Evolutionary conservation across 495 filamentous ascomycete genomes (phyloP), one percentile per base, ranked within the genome.

Genomic region (Penicillium daleae): DNA sequence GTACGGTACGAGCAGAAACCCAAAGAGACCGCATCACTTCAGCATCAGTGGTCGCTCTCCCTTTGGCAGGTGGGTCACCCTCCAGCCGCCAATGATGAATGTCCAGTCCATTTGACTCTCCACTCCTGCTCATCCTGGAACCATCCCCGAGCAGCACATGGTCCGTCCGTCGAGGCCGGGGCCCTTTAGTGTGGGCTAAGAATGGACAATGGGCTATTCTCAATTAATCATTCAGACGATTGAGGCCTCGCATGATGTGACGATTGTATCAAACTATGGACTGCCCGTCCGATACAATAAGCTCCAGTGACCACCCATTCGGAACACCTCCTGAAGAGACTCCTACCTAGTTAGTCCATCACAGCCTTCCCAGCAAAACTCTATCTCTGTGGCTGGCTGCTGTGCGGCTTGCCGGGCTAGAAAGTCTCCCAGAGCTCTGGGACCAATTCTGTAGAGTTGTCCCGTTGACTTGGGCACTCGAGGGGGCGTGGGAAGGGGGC

Each of bases 71-170:
- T 46, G 42, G 42, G 42, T 46, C 40, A 42, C 19, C 21, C 44
- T 5, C 21, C 44, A 22, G 22, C 4, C 24, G 44, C 46, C 24
- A 29, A 50, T 29, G 46, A 50, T 29, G 26, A 21, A 12, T 5
- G 4, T 15, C 29, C n/a, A n/a, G n/a, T 31, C n/a, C 15, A n/a
- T 13, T 54, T 58, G 44, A 58, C 37, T 59, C 44, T 59, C 59
- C 51, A 56, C 59, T 46, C 56, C 46, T 54, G 35, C 58, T 61
- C 22, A 19, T 55, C 59, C 44, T 51, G 59, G 50, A 61, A 61
- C 59, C 37, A 55, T 17, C n/a, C 51, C 59, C 59, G 59, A 56
- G 50, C 42, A 12, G 19, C 4, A 15, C 21, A 46, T 29, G 46
- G 26, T 27, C 24, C 6, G 24, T 50, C 15, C 24, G 46, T n/a